Conservation (phyloP, 371 early-diverging fungal species). For the Chytridiales sp. region DNA sequence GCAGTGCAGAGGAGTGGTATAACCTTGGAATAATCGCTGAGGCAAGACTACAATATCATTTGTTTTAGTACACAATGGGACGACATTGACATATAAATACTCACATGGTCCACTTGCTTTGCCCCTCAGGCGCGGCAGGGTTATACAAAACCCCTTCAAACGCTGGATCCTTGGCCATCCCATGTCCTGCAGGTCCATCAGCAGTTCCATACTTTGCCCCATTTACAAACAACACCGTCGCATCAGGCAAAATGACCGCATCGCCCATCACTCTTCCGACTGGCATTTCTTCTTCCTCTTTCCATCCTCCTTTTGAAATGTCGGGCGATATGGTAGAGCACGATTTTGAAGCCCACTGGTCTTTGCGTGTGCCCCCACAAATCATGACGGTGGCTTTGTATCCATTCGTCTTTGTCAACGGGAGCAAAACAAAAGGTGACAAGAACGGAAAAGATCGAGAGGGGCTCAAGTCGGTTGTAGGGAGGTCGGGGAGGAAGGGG, state of each 20-base stretch:
- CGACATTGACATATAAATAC: too few species aligned
- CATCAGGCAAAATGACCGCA: slow-evolving; percentile 33
- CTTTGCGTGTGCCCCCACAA: slow-evolving; percentile 29
- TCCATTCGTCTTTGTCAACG: slow-evolving; percentile 29
- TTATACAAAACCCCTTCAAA: slow-evolving; percentile 20
- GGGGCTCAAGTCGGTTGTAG: slow-evolving; percentile 2
- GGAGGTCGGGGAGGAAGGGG: slow-evolving; percentile 20
- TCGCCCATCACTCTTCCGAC: slow-evolving; percentile 26
- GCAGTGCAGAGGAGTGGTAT: slow-evolving; percentile 38
- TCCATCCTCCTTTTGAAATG: slow-evolving; percentile 9
- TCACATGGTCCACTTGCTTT: too few species aligned
- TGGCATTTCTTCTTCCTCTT: slow-evolving; percentile 25
- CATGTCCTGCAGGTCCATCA: slow-evolving; percentile 18
- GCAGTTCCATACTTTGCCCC: slow-evolving; percentile 22
- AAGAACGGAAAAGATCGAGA: slow-evolving; percentile 23
- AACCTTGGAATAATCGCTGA: slow-evolving; percentile 29
- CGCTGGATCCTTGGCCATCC: slow-evolving; percentile 20
- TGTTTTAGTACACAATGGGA: too few species aligned
- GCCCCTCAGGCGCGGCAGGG: not conserved
- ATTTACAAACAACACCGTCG: slow-evolving; percentile 21
- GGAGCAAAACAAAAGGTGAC: slow-evolving; percentile 25
- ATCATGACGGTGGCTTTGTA: slow-evolving; percentile 29
- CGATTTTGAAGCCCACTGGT: slow-evolving; percentile 7
- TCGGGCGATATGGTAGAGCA: slow-evolving; percentile 12
- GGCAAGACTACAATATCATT: slow-evolving; percentile 5